Conservation (phyloP, 2,329 filamentous ascomycete species). For the Pochonia chlamydosporia region DNA sequence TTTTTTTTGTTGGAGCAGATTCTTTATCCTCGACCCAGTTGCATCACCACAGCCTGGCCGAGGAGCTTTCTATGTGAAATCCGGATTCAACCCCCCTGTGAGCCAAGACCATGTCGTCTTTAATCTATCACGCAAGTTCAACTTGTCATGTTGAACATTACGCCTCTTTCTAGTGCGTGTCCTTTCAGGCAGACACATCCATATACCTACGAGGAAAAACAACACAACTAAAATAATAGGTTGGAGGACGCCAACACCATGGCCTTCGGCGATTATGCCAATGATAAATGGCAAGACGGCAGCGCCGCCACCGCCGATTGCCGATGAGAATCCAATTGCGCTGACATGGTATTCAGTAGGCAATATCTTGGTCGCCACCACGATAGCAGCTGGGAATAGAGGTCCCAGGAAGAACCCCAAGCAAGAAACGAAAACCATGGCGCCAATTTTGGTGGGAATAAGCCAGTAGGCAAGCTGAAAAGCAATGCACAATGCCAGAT, state of each 20-base stretch:
- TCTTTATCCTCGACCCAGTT: too few relatives aligned
- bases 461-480: constrained; percentile 76
- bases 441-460: constrained; percentile 69
- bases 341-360: constrained; percentile 69
- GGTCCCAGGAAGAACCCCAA: constrained; percentile 78
- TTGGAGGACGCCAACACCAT: constrained; percentile 51
- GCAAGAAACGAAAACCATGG: constrained; percentile 63
- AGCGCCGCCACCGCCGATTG: constrained; percentile 69
- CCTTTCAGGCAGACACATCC: constrained; percentile 37
- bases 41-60: too few relatives aligned
- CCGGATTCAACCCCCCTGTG: too few relatives aligned
- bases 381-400: constrained; percentile 69
- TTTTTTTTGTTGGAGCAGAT: too few relatives aligned
- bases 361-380: constrained; percentile 68
- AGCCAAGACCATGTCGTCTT: background rate
- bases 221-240: constrained; percentile 48
- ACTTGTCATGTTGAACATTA: background rate
- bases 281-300: constrained; percentile 62
- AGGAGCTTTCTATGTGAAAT: too few relatives aligned
- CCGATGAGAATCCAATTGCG: constrained; percentile 75
- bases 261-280: constrained; percentile 58
- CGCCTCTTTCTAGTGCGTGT: background rate
- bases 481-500: constrained; percentile 57
- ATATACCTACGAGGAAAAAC: constrained; percentile 36
- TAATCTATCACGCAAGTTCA: background rate